phyloP scores from a whole-genome alignment of 371 early-diverging fungal species.

The Mortierella sp. region DNA sequence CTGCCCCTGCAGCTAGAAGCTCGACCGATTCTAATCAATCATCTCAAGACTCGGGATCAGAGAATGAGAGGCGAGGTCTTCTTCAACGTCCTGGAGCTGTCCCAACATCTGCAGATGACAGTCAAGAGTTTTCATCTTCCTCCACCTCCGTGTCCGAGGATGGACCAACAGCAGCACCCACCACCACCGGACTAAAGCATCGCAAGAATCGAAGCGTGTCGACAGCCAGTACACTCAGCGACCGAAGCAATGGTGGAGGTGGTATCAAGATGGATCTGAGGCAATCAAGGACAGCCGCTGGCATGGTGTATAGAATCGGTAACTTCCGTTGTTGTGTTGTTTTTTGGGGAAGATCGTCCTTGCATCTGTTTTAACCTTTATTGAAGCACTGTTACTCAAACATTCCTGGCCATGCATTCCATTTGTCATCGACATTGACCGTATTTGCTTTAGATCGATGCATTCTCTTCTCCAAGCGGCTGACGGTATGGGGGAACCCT shows the following conservation, averaged over 20 bases:
- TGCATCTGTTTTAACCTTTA: no score
- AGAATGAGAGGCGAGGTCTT: background rate
- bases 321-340: constrained; percentile 12
- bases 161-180: background rate
- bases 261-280: constrained; percentile 32
- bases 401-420: background rate
- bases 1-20: background rate
- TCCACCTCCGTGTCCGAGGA: background rate
- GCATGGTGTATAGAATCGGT: constrained; percentile 51
- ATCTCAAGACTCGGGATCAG: constrained; percentile 19
- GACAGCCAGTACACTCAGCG: constrained; percentile 12
- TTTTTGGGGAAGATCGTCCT: no score
- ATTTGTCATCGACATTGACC: background rate
- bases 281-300: constrained; percentile 39
- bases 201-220: constrained; percentile 24
- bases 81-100: background rate
- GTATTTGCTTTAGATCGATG: constrained; percentile 63
- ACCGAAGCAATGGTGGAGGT: background rate
- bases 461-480: constrained; percentile 63
- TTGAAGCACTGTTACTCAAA: no score
- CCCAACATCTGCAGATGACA: constrained; percentile 5
- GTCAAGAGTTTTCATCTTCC: constrained; percentile 1
- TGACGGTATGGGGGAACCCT: constrained; percentile 49
- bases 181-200: constrained; percentile 5
- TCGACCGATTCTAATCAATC: constrained; percentile 20